A percentile compares a stretch with the other conserved stretches of the same genome.
Conservation (phyloP, 306 rosid genomes). For the Mimosa pudica region DNA sequence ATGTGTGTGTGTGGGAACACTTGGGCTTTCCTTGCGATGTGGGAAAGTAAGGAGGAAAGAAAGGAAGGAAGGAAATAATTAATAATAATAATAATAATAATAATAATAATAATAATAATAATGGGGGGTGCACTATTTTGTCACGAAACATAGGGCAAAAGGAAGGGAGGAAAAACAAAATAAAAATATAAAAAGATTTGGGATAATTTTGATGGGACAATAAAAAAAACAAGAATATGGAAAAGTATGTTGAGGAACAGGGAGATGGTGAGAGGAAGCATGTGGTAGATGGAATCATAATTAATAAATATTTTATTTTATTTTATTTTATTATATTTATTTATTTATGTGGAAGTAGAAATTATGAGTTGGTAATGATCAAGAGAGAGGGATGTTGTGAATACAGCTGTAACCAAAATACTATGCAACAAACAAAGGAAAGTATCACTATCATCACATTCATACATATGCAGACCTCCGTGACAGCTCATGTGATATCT, state of each 20-base stretch:
- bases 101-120: too few species aligned
- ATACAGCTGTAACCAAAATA: slow-evolving; percentile 73
- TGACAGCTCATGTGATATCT: slow-evolving; percentile 83
- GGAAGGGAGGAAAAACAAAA: slow-evolving; percentile 24
- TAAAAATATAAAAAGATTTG: background rate
- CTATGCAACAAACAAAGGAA: slow-evolving; percentile 27
- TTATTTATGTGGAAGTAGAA: slow-evolving; percentile 22
- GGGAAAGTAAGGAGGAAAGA: slow-evolving; percentile 1
- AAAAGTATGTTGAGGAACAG: slow-evolving; percentile 7
- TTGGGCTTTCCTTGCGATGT: slow-evolving; percentile 9
- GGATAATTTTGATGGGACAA: slow-evolving; percentile 2
- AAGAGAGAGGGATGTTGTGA: slow-evolving; percentile 43
- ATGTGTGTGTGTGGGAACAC: background rate
- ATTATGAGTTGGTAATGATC: slow-evolving; percentile 16
- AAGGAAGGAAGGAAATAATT: background rate
- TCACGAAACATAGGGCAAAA: slow-evolving; percentile 44
- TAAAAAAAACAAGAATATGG: background rate
- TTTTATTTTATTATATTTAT: background rate
- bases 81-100: background rate
- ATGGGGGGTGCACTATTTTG: slow-evolving; percentile 31
- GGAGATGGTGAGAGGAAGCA: too few species aligned
- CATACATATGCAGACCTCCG: slow-evolving; percentile 58
- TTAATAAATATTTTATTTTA: background rate
- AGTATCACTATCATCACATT: slow-evolving; percentile 41
- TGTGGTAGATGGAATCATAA: slow-evolving; percentile 25